These are phyloP conservation scores for Diophrys sp. DNA, from an alignment of 73 alveolate species.

Conservation along the genomic window DNA sequence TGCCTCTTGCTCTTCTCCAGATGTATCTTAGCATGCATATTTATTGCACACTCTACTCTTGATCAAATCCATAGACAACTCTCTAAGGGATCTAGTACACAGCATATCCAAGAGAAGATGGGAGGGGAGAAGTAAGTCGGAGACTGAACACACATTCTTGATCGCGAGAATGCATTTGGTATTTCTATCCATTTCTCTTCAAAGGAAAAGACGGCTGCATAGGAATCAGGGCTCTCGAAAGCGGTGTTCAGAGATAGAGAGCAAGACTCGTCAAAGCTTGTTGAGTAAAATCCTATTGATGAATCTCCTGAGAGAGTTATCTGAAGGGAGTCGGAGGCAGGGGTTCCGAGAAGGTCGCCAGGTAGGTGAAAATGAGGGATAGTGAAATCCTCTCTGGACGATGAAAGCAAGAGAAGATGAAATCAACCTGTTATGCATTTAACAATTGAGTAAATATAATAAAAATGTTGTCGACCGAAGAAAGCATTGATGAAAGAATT, in stretches of 20 bases:
- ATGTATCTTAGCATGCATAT: constrained; percentile 18
- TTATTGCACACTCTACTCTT: constrained; percentile 15
- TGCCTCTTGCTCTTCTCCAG: constrained; percentile 33
- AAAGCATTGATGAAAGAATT: too few relatives aligned
- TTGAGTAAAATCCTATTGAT: constrained; percentile 18
- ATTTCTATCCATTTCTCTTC: neutral
- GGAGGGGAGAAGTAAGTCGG: constrained; percentile 16
- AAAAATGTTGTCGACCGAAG: too few relatives aligned
- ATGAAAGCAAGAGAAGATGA: neutral
- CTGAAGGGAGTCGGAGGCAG: constrained; percentile 2
- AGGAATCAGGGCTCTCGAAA: neutral
- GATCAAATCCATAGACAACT: constrained; percentile 39
- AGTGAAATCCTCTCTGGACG: neutral
- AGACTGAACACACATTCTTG: constrained; percentile 19
- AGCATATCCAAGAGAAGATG: constrained; percentile 32
- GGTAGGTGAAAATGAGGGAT: neutral
- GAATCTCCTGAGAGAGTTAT: constrained; percentile 32
- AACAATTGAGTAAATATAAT: too few relatives aligned
- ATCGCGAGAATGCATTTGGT: constrained; percentile 13
- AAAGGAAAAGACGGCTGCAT: constrained; percentile 1
- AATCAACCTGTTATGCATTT: too few relatives aligned
- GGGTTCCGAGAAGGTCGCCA: neutral
- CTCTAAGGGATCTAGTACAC: constrained; percentile 9
- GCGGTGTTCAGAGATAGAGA: neutral
- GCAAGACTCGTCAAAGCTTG: constrained; percentile 26